Base-by-base conservation (phyloP, 768 basidiomycete species). In the Pisolithus albus region DNA sequence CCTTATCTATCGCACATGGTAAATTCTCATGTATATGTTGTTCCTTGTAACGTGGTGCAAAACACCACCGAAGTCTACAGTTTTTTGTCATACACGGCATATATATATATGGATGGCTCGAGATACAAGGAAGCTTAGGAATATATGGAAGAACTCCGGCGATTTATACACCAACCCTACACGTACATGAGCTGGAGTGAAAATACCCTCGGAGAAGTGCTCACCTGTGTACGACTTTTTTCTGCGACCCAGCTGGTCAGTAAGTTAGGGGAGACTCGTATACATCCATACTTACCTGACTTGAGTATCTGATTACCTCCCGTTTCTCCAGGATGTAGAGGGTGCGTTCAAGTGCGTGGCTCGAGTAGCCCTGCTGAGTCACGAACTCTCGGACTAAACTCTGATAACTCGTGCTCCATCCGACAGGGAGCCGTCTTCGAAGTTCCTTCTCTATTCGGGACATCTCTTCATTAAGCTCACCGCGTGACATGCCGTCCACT, bases 321-420 rank as follows among this genome's bases (percentile, higher is more conserved):
- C 92, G 76, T 73, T 96, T 95, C 76, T 99, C 96, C 72, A 99
- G 63, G 46, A 98, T 77, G 62, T 83, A 96, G 55, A 98, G 69
- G 18, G 90, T 92, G 56, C 92, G 75, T 67, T 99, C 96, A 19
- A 98, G 77, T 19, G 94, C 89, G 68, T 93, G 92, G 55, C 79
- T 83, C 36, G 88, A 87, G 64, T 86, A 96, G 4, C 92, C 90
- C 65, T 97, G 92, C 59, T 91, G 86, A 9, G 82, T 85, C 7
- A 96, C 93, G 63, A 98, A 98, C 70, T 98, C 95, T 55, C 86
- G 81, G 34, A 93, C 80, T 43, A 99, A 75, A 59, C 86, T 89
- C 67, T 94, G 89, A 63, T 98, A 98, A 61, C 92, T 94, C 53
- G 94, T 97, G 56, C 86, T 92, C 92, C 94, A 97, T 3, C 95